Conservation (phyloP, 1,284 basidiomycete genomes). For the Inonotus obliquus region DNA sequence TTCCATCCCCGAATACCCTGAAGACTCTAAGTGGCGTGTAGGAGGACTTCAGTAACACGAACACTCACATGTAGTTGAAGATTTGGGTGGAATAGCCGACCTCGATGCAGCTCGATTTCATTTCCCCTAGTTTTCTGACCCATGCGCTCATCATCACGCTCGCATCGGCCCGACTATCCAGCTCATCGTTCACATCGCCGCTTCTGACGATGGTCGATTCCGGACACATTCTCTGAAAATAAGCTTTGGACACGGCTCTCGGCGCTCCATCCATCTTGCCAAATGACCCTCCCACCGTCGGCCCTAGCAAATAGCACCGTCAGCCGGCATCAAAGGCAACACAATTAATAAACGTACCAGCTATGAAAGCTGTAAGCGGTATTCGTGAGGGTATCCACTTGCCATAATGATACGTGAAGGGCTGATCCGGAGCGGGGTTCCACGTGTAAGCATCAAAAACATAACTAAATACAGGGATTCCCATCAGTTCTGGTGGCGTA, state of each 20-base stretch:
- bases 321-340: background rate
- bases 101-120: slow-evolving; percentile 14
- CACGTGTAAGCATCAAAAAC: slow-evolving; percentile 16
- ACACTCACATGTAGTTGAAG: slow-evolving; percentile 13
- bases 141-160: slow-evolving; percentile 17
- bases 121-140: slow-evolving; percentile 9
- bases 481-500: background rate
- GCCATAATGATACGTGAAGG: slow-evolving; percentile 10
- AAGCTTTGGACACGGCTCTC: slow-evolving; percentile 14
- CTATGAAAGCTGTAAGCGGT: slow-evolving; percentile 16
- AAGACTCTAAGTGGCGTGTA: background rate
- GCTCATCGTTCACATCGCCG: slow-evolving; percentile 6
- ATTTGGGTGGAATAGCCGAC: slow-evolving; percentile 11
- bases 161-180: slow-evolving; percentile 5
- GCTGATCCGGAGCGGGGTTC: background rate
- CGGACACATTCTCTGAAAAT: slow-evolving; percentile 17
- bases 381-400: slow-evolving; percentile 14
- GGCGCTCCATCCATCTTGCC: slow-evolving; percentile 3
- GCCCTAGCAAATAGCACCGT: slow-evolving; percentile 1
- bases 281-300: slow-evolving; percentile 18
- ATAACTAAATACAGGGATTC: slow-evolving; percentile 1
- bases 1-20: slow-evolving; percentile 11
- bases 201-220: slow-evolving; percentile 7
- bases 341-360: background rate
- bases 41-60: no score